Evolutionary conservation across 2,329 filamentous ascomycete species (phyloP).

Genomic region (Penicillium corylophilum): DNA sequence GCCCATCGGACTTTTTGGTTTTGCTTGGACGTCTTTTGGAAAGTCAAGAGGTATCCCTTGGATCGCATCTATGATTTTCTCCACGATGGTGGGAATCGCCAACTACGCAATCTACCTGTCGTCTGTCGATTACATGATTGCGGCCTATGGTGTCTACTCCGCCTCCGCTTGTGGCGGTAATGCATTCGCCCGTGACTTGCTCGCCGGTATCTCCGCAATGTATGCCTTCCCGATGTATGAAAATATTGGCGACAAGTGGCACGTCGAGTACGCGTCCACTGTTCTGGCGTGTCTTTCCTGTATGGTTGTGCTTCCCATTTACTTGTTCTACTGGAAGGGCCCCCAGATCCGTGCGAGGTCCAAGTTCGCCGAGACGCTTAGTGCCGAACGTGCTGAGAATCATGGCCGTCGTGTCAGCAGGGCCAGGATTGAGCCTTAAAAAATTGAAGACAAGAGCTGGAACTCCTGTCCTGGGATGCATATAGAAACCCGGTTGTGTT

Average conservation of each 20-base stretch:
- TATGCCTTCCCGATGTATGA: conserved; percentile 64
- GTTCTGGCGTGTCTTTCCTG: conserved; percentile 61
- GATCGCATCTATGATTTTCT: conserved; percentile 67
- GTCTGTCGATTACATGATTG: conserved; percentile 74
- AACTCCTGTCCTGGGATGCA: neutral
- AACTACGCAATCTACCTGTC: conserved; percentile 73
- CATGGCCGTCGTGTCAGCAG: conserved; percentile 26
- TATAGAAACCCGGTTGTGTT: neutral
- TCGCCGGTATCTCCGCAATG: conserved; percentile 68
- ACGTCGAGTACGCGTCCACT: conserved; percentile 56
- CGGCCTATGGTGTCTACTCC: conserved; percentile 69
- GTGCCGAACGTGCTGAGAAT: conserved; percentile 20
- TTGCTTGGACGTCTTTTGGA: conserved; percentile 65
- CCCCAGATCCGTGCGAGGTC: conserved; percentile 56
- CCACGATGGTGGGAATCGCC: conserved; percentile 65
- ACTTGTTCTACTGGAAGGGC: conserved; percentile 63
- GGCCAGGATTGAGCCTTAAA: conserved; percentile 18
- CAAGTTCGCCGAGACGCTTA: conserved; percentile 61
- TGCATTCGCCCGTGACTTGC: conserved; percentile 69
- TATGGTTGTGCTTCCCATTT: conserved; percentile 60
- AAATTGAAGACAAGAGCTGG: neutral
- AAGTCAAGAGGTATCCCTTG: conserved; percentile 61
- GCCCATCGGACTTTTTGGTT: conserved; percentile 66
- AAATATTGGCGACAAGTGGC: conserved; percentile 55
- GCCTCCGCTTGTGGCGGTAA: conserved; percentile 74